Evolutionary conservation across 2,329 filamentous ascomycete genomes (phyloP), one percentile per base, ranked within the genome.

Genomic region (Beauveria caledonica): DNA sequence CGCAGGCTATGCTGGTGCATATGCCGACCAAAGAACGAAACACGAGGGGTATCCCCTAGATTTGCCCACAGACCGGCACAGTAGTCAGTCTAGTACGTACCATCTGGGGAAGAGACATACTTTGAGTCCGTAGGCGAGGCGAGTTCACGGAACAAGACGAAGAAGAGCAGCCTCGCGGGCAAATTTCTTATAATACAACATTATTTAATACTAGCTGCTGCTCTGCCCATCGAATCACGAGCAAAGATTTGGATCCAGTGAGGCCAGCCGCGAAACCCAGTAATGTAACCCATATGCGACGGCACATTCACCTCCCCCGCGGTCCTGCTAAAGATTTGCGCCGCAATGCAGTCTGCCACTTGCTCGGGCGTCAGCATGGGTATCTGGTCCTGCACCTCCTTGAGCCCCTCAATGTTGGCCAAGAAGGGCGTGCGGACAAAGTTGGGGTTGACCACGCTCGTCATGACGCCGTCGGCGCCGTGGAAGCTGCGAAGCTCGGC

Each of bases 391-490:
- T 55, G 51, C 40, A 63, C 56, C 27, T 25, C 21, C 27, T 52
- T 48, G 29, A 62, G 9, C 63, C 62, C 42, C 36, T 62, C 42
- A 59, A 60, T 44, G 33, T 5, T 29, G 5, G 40, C n/a, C 29
- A 53, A 10, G 60, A 83, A 74, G 1, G 77, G 74, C 0, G 81
- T 83, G 45, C 72, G 70, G 25, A 82, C 78, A 69, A 78, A 83
- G 58, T 75, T 72, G 70, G 84, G 86, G 62, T 83, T 84, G 56
- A 89, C 79, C 8, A 87, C 68, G 3, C 89, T 80, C 1, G 86
- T 88, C 53, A 86, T 74, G 13, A 90, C 82, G 52, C 78, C 78
- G 0, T 80, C 80, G 1, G 86, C 84, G 48, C 81, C 77, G 70
- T 89, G 87, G 5, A 79, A 71, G 13, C 80, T 81, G 54, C 74